phyloP scores from a whole-genome alignment of 2,329 filamentous ascomycete species.

The Ceratocystis harringtonii region DNA sequence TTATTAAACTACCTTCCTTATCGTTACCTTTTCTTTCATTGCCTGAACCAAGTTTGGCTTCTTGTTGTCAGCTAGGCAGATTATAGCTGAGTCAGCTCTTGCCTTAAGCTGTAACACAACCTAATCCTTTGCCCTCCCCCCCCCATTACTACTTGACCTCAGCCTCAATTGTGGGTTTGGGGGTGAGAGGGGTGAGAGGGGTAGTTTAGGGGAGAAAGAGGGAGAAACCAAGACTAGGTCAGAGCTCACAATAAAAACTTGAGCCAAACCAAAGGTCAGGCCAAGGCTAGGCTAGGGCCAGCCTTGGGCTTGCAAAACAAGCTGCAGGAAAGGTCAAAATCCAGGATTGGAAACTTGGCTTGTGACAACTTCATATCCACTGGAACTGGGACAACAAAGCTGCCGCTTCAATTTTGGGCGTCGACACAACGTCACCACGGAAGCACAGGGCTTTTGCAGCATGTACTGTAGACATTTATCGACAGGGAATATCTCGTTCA shows the following conservation, averaged over 20 bases:
- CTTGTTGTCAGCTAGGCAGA: neutral
- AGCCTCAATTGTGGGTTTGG: conserved; percentile 1
- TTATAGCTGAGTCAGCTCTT: neutral
- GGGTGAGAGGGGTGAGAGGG: neutral
- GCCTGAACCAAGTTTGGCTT: neutral
- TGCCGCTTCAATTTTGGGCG: neutral
- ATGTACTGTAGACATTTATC: neutral
- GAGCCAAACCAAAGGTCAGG: too few relatives aligned
- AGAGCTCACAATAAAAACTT: too few relatives aligned
- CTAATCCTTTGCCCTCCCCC: neutral
- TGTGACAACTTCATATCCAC: neutral
- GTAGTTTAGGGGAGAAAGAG: neutral
- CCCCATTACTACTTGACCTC: neutral
- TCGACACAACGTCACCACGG: neutral
- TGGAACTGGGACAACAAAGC: neutral
- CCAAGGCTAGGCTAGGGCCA: neutral
- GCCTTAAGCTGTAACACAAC: neutral
- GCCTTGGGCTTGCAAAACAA: neutral
- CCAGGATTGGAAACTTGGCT: neutral
- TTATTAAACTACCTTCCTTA: neutral
- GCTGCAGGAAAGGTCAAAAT: neutral
- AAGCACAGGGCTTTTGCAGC: neutral
- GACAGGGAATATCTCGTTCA: neutral
- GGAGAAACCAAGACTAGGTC: neutral
- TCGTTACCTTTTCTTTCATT: neutral